These are phyloP conservation scores for Proliferodiscus dingleyae DNA, from an alignment of 2,329 filamentous ascomycete species.

Conservation along the genomic window DNA sequence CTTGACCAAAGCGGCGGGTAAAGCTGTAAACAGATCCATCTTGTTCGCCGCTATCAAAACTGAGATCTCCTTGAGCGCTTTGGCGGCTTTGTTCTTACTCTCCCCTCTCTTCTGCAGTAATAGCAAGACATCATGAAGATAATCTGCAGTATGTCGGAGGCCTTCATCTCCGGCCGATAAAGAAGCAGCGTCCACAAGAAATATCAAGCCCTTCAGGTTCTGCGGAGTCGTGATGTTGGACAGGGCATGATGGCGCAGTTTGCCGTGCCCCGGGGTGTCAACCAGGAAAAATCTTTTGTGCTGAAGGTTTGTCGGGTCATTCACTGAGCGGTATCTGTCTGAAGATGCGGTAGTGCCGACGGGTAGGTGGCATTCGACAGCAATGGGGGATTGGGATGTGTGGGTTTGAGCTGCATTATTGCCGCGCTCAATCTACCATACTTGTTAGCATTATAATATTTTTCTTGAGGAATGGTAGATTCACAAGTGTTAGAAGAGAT, in stretches of 20 bases:
- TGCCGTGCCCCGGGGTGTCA: slow-evolving; percentile 94
- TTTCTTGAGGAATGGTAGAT: slow-evolving; percentile 14
- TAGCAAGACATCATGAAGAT: slow-evolving; percentile 86
- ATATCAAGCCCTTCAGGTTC: slow-evolving; percentile 70
- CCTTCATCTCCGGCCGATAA: slow-evolving; percentile 51
- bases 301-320: slow-evolving; percentile 52
- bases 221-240: slow-evolving; percentile 40
- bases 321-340: slow-evolving; percentile 59
- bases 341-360: slow-evolving; percentile 47
- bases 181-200: slow-evolving; percentile 79
- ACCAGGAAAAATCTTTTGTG: slow-evolving; percentile 70
- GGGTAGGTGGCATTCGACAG: slow-evolving; percentile 52
- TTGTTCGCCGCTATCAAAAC: slow-evolving; percentile 92
- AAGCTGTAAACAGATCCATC: slow-evolving; percentile 87
- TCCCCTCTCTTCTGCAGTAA: slow-evolving; percentile 70
- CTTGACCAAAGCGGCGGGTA: slow-evolving; percentile 73
- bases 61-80: slow-evolving; percentile 56
- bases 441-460: slow-evolving; percentile 8
- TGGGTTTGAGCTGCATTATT: slow-evolving; percentile 40
- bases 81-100: slow-evolving; percentile 46
- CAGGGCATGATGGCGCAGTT: slow-evolving; percentile 71
- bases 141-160: slow-evolving; percentile 70
- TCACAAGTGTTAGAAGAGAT: slow-evolving; percentile 71
- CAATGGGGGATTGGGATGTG: slow-evolving; percentile 56
- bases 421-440: slow-evolving; percentile 48